These are phyloP conservation scores for Protomyces pachydermus DNA, from an alignment of 1,139 yeast species.

Conservation along the genomic window DNA sequence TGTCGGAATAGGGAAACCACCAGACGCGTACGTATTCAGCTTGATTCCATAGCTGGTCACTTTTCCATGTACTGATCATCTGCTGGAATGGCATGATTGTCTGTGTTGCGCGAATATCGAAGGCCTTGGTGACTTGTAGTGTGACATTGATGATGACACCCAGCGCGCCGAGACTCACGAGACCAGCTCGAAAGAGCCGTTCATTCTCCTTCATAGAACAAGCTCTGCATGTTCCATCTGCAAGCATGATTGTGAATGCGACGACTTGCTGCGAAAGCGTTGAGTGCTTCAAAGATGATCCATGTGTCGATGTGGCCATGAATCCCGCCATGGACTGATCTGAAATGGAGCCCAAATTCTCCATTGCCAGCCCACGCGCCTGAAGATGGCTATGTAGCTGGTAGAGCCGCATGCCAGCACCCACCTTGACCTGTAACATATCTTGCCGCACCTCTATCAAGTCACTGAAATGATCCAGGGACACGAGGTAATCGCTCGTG, in stretches of 20 bases:
- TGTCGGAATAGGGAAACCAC: constrained; percentile 94
- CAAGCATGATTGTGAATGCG: constrained; percentile 63
- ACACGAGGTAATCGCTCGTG: constrained; percentile 84
- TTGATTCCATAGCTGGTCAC: constrained; percentile 62
- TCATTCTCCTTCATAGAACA: constrained; percentile 67
- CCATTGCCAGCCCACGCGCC: constrained; percentile 66
- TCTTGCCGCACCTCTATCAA: constrained; percentile 47
- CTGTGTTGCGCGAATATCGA: constrained; percentile 73
- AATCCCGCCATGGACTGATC: constrained; percentile 93
- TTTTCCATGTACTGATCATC: constrained; percentile 61
- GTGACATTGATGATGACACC: constrained; percentile 91
- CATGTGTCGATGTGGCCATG: constrained; percentile 94
- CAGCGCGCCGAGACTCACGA: constrained; percentile 81
- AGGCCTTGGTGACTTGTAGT: constrained; percentile 73
- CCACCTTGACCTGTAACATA: constrained; percentile 71
- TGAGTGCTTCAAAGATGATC: constrained; percentile 90
- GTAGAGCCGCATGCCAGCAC: constrained; percentile 82
- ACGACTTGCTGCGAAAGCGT: constrained; percentile 84
- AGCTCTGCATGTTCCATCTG: constrained; percentile 61
- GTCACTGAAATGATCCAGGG: constrained; percentile 66
- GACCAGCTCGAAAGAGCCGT: constrained; percentile 75
- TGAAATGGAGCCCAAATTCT: constrained; percentile 87
- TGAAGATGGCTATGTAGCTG: constrained; percentile 68
- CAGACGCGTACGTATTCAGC: constrained; percentile 89
- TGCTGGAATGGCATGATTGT: constrained; percentile 76